Evolutionary conservation across 1,284 basidiomycete genomes (phyloP).

Genomic region (Irpex sp.): DNA sequence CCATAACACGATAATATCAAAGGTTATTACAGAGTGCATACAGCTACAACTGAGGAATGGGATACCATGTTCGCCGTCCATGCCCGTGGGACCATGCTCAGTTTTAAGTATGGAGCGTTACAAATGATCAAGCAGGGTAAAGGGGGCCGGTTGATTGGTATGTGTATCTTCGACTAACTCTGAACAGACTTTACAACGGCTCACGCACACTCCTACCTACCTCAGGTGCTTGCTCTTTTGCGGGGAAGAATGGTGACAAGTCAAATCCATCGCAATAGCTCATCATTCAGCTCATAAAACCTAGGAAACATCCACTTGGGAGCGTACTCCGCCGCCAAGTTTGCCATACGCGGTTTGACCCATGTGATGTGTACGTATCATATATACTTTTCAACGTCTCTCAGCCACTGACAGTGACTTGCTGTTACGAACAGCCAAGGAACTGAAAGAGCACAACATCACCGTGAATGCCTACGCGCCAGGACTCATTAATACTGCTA

Average conservation of each 20-base stretch:
- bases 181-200: background rate
- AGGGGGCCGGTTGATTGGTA: slow-evolving; percentile 27
- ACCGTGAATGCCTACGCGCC: slow-evolving; percentile 21
- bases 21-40: background rate
- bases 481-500: slow-evolving; percentile 14
- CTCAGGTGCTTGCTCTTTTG: background rate
- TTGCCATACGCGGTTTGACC: slow-evolving; percentile 26
- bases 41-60: slow-evolving; percentile 1
- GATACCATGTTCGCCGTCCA: slow-evolving; percentile 21
- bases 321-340: slow-evolving; percentile 22
- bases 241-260: background rate
- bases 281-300: background rate
- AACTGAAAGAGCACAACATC: slow-evolving; percentile 15
- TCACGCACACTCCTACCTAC: background rate
- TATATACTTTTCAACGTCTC: background rate
- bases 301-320: slow-evolving; percentile 5
- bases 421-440: slow-evolving; percentile 8
- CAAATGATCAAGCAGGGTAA: slow-evolving; percentile 29
- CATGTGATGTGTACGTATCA: slow-evolving; percentile 12
- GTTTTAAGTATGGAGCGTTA: slow-evolving; percentile 28
- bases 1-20: background rate
- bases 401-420: too few species aligned
- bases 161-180: background rate
- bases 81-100: slow-evolving; percentile 25
- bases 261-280: background rate